phyloP scores from a whole-genome alignment of 164 flowering plant species.

The Cinnamomum micranthum region DNA sequence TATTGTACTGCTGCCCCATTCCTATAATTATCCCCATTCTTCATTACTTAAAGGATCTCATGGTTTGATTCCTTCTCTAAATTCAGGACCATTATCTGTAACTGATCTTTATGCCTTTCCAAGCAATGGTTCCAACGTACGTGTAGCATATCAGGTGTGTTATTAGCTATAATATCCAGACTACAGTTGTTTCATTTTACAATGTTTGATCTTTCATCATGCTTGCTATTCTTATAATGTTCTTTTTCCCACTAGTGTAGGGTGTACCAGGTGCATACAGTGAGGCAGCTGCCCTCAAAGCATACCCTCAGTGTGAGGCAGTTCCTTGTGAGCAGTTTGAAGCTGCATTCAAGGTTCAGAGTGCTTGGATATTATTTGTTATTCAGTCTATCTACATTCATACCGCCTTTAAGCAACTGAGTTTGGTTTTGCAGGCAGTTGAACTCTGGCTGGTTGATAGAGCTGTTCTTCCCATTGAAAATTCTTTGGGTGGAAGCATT shows the following conservation, averaged over 20 bases:
- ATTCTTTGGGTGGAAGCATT: slow-evolving; percentile 60
- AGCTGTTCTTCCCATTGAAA: slow-evolving; percentile 75
- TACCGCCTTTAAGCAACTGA: neutral
- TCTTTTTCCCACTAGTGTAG: slow-evolving; percentile 25
- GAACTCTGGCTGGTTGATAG: slow-evolving; percentile 69
- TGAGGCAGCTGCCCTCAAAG: slow-evolving; percentile 65
- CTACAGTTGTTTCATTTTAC: neutral
- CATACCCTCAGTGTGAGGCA: slow-evolving; percentile 62
- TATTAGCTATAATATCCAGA: neutral
- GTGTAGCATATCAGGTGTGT: slow-evolving; percentile 52
- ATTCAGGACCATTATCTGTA: slow-evolving; percentile 48
- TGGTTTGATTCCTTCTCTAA: neutral
- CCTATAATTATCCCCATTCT: neutral
- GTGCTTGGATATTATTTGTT: neutral
- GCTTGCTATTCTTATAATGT: neutral
- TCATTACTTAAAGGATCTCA: neutral
- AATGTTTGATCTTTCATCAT: neutral
- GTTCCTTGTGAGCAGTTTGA: slow-evolving; percentile 71
- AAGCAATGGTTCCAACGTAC: slow-evolving; percentile 33
- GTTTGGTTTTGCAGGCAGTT: slow-evolving; percentile 46
- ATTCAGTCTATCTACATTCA: neutral
- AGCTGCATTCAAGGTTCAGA: slow-evolving; percentile 54
- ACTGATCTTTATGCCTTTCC: slow-evolving; percentile 35
- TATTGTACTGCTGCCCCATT: neutral
- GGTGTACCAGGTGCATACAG: slow-evolving; percentile 59